Conservation (phyloP, 495 filamentous ascomycete genomes). For the Bacidia gigantensis region DNA sequence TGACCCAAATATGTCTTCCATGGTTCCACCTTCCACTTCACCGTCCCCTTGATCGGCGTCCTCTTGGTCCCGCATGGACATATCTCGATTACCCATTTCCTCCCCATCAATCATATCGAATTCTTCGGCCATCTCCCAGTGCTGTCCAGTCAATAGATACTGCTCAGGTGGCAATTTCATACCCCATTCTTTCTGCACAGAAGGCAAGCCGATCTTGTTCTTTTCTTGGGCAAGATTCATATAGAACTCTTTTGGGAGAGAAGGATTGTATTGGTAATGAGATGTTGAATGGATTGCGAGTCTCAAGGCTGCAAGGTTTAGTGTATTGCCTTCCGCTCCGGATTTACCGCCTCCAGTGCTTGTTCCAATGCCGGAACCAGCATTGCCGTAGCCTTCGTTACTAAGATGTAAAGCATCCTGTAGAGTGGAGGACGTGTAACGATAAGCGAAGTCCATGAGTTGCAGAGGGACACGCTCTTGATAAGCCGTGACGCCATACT, state of each 20-base stretch:
- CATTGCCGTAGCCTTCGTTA: conserved; percentile 37
- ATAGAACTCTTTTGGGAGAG: conserved; percentile 72
- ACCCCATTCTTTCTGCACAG: conserved; percentile 64
- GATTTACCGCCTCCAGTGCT: conserved; percentile 10
- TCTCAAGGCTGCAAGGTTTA: conserved; percentile 26
- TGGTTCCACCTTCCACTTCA: conserved; percentile 43
- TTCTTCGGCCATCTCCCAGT: conserved; percentile 70
- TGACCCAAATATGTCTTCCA: conserved; percentile 47
- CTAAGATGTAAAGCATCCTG: conserved; percentile 40
- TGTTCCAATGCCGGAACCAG: conserved; percentile 8
- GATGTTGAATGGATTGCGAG: conserved; percentile 50
- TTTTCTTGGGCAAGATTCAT: conserved; percentile 69
- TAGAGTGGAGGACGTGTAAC: conserved; percentile 44
- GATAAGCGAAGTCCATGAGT: conserved; percentile 94
- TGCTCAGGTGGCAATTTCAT: conserved; percentile 77
- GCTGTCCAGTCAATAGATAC: conserved; percentile 74
- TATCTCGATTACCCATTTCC: conserved; percentile 20
- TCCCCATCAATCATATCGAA: conserved; percentile 54
- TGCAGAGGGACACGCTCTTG: conserved; percentile 89
- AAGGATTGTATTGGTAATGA: conserved; percentile 50
- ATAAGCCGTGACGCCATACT: conserved; percentile 76
- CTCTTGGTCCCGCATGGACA: conserved; percentile 23
- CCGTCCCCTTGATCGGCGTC: conserved; percentile 25
- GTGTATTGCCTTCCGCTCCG: conserved; percentile 9
- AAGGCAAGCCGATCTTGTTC: conserved; percentile 68